Evolutionary conservation across 768 basidiomycete species (phyloP).

Genomic region (Auriscalpium microsporum): DNA sequence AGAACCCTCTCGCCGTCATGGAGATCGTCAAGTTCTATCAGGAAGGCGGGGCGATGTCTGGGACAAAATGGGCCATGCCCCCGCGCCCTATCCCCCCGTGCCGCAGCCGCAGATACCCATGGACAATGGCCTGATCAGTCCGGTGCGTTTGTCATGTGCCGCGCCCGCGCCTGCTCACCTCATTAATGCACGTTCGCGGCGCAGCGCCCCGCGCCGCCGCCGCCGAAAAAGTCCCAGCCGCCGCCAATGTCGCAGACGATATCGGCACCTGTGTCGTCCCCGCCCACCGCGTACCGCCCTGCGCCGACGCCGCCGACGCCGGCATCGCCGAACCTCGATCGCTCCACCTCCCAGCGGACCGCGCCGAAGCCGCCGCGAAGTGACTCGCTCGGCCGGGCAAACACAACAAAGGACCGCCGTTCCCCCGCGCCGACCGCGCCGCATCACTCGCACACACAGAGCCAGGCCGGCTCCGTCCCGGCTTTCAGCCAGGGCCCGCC

Average conservation of each 20-base stretch:
- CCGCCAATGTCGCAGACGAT: conserved; percentile 14
- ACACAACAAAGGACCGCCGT: conserved; percentile 58
- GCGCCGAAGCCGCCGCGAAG: conserved; percentile 31
- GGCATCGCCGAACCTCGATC: conserved; percentile 66
- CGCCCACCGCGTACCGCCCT: conserved; percentile 61
- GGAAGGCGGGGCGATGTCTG: conserved; percentile 75
- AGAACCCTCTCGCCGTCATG: conserved; percentile 96
- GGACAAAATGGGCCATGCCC: conserved; percentile 65
- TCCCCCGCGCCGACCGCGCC: conserved; percentile 26
- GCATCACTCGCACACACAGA: conserved; percentile 14
- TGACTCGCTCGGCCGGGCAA: conserved; percentile 46
- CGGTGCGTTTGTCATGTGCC: conserved; percentile 33
- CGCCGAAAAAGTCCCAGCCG: conserved; percentile 32
- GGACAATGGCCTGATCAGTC: conserved; percentile 47
- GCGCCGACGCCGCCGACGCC: conserved; percentile 65
- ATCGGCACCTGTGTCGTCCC: conserved; percentile 15
- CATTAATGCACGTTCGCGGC: conserved; percentile 6
- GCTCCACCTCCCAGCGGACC: conserved; percentile 79
- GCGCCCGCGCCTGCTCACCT: conserved; percentile 4
- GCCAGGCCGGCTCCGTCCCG: conserved; percentile 5
- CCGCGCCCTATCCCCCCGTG: conserved; percentile 14
- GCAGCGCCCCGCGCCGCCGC: conserved; percentile 32
- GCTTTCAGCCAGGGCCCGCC: conserved; percentile 10
- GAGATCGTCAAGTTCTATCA: conserved; percentile 99
- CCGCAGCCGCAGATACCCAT: conserved; percentile 25